Percentiles rank a stretch among this genome's conserved stretches.
Evolutionary conservation across 768 basidiomycete species (phyloP).

Genomic region (Chalciporus sphaerocephalus): DNA sequence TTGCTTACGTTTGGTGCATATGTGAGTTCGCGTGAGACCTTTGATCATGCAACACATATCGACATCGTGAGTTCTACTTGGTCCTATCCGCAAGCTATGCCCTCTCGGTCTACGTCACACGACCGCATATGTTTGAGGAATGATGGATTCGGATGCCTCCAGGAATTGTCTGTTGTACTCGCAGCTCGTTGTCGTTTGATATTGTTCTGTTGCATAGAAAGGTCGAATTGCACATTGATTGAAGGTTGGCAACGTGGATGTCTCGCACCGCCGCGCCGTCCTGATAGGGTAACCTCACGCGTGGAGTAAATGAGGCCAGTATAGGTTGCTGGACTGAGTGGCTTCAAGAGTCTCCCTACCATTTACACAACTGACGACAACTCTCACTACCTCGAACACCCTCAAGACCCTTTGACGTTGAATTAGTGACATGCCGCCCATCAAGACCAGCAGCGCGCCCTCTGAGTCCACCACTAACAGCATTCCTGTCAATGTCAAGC

Average conservation of each 20-base stretch:
- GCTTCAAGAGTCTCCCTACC: background rate
- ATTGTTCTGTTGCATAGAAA: background rate
- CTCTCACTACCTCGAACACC: background rate
- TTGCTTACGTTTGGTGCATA: background rate
- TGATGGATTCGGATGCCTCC: slow-evolving; percentile 3
- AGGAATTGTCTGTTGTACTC: slow-evolving; percentile 10
- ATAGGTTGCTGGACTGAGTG: slow-evolving; percentile 2
- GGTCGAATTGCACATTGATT: too few relatives aligned
- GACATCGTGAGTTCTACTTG: background rate
- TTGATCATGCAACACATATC: background rate
- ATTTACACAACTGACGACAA: slow-evolving; percentile 1
- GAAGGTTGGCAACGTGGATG: too few relatives aligned
- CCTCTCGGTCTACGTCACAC: background rate
- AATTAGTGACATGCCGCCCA: slow-evolving; percentile 12
- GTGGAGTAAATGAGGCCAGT: slow-evolving; percentile 21
- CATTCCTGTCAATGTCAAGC: slow-evolving; percentile 63
- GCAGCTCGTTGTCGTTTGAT: background rate
- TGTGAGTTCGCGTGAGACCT: background rate
- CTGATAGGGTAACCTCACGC: slow-evolving; percentile 17
- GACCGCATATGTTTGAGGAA: background rate
- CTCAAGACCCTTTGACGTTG: background rate
- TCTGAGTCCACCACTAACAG: slow-evolving; percentile 27
- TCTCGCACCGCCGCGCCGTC: too few relatives aligned
- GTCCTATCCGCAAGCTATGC: background rate
- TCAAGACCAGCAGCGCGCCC: slow-evolving; percentile 21